Percentiles rank a stretch among this genome's conserved stretches.
Evolutionary conservation across 331 rosid species (phyloP).

Genomic region (Malus hybrid): DNA sequence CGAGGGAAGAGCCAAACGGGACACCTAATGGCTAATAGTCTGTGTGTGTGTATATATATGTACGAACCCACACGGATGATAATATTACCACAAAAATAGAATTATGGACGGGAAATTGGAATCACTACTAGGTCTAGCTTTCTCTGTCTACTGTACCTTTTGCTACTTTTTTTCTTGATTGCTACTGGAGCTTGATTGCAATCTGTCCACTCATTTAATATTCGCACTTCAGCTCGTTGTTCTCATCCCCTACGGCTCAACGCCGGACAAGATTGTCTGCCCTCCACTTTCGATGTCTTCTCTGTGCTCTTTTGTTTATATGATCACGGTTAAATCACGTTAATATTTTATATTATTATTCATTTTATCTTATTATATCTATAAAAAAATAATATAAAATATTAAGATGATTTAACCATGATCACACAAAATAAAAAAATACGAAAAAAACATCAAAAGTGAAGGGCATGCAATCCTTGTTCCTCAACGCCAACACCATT

Average conservation of each 20-base stretch:
- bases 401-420: too few relatives aligned
- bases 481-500: not conserved
- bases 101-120: constrained; percentile 12
- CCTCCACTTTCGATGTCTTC: too few relatives aligned
- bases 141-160: not conserved
- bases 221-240: constrained; percentile 29
- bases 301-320: too few relatives aligned
- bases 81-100: too few relatives aligned
- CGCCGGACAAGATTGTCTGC: not conserved
- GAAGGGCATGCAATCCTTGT: too few relatives aligned
- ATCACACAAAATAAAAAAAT: too few relatives aligned
- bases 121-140: constrained; percentile 19
- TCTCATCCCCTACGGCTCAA: not conserved
- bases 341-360: too few relatives aligned
- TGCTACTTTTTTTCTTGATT: constrained; percentile 10
- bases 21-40: constrained; percentile 21
- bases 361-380: too few relatives aligned
- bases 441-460: too few relatives aligned
- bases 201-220: constrained; percentile 58
- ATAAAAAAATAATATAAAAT: too few relatives aligned
- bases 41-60: not conserved
- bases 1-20: constrained; percentile 65
- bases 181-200: constrained; percentile 32
- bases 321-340: too few relatives aligned
- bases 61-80: not conserved